These are phyloP conservation scores for Nakazawaea pomicola DNA, from an alignment of 805 yeast genomes.

Conservation along the genomic window DNA sequence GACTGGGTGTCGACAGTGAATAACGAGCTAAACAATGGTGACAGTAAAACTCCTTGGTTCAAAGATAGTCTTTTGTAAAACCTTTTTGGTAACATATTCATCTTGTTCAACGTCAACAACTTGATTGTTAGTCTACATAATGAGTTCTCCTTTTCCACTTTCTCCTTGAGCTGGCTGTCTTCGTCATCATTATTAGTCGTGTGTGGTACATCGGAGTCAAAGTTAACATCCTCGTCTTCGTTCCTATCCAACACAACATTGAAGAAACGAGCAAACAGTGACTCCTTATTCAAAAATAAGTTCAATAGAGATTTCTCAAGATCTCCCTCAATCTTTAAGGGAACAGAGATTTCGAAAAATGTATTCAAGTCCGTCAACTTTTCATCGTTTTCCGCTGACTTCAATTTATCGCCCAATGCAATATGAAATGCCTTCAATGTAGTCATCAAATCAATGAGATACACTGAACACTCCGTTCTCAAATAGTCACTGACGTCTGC, in stretches of 20 bases:
- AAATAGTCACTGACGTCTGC: conserved; percentile 3
- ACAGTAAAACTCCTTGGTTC: conserved; percentile 21
- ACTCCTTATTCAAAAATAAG: conserved; percentile 47
- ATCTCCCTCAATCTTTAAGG: conserved; percentile 23
- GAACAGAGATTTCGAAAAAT: conserved; percentile 27
- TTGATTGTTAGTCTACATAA: conserved; percentile 22
- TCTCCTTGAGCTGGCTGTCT: background rate
- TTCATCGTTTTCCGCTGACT: conserved; percentile 18
- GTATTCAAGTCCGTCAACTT: conserved; percentile 28
- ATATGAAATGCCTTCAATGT: conserved; percentile 30
- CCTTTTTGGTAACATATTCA: conserved; percentile 14
- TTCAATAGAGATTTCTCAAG: conserved; percentile 30
- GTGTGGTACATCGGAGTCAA: conserved; percentile 13
- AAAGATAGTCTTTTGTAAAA: conserved; percentile 18
- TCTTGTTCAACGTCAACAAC: conserved; percentile 17
- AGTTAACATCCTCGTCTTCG: conserved; percentile 40
- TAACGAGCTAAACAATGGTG: conserved; percentile 12
- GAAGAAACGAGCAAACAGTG: conserved; percentile 33
- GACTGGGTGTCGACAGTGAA: too few species aligned
- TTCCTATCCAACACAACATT: conserved; percentile 41
- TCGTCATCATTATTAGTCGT: conserved; percentile 5
- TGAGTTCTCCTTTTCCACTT: conserved; percentile 14
- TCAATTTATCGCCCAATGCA: conserved; percentile 21
- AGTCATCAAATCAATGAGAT: conserved; percentile 27
- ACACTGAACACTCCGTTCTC: conserved; percentile 5